These are phyloP conservation scores for Clavariopsis aquatica DNA, from an alignment of 495 filamentous ascomycete genomes.

Conservation along the genomic window DNA sequence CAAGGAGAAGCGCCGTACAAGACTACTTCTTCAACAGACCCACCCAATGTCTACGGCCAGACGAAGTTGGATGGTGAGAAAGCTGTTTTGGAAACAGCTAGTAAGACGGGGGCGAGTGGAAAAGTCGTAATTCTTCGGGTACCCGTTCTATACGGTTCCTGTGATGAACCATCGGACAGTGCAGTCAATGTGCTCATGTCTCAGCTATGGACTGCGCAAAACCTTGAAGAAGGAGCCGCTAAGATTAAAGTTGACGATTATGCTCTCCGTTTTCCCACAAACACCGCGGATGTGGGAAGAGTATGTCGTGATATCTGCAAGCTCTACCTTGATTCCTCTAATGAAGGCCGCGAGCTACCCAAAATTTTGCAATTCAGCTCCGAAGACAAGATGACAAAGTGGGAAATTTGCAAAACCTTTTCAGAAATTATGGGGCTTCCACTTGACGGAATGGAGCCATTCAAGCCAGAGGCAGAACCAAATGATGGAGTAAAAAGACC, in stretches of 20 bases:
- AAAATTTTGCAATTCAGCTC: constrained; percentile 82
- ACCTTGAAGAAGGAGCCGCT: constrained; percentile 46
- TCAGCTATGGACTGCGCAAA: constrained; percentile 66
- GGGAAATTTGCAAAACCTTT: constrained; percentile 80
- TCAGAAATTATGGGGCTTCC: constrained; percentile 78
- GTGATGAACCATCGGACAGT: constrained; percentile 65
- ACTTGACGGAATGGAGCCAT: constrained; percentile 65
- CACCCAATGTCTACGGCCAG: constrained; percentile 85
- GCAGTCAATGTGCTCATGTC: constrained; percentile 82
- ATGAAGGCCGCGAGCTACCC: constrained; percentile 55
- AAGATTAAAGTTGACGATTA: constrained; percentile 84
- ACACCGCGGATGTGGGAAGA: constrained; percentile 83
- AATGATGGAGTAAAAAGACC: constrained; percentile 79
- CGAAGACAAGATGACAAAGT: constrained; percentile 87
- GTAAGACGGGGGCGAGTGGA: constrained; percentile 4
- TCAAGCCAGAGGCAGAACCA: constrained; percentile 61
- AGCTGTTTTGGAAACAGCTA: constrained; percentile 58
- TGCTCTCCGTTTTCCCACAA: constrained; percentile 81
- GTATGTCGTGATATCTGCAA: constrained; percentile 71
- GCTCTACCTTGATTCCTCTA: constrained; percentile 56
- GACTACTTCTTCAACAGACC: constrained; percentile 60
- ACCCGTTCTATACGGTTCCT: constrained; percentile 81
- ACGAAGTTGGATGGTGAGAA: constrained; percentile 83
- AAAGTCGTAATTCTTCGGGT: constrained; percentile 69
- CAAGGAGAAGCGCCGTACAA: constrained; percentile 87